Base-by-base conservation (phyloP, 768 basidiomycete species). In the Hygrophorus russula region DNA sequence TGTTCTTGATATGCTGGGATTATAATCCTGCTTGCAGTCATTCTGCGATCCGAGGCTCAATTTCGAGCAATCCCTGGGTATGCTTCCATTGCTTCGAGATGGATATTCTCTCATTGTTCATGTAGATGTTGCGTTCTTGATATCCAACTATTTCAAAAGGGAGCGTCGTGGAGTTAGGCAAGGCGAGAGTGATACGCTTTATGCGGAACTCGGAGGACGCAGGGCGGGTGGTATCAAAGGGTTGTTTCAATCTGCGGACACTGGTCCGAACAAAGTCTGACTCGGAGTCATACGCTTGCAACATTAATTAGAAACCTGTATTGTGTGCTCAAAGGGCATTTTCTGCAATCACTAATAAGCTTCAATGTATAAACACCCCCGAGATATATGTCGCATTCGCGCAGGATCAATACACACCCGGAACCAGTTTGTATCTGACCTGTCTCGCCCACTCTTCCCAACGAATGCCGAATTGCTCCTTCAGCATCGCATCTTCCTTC, bases 21-120 rank as follows among this genome's bases (percentile, higher is more conserved):
- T 3, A 46, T 42, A 13, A 35, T 29, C 41, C 33, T 24, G n/a
- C 34, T 39, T 36, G 0, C 35, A 87, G 83, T 80, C 83, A 1
- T 94, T 94, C 65, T 97, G 94, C 56, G 93, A 97, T 65, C 94
- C 92, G 2, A 67, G 93, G 36, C 64, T 97, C 49, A 94, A 96
- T 59, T 91, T 91, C 52, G 92, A 94, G 61, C 92, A 94, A 59
- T 84, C 82, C 36, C 70, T 97, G n/a, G 89, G 89, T 90, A 51
- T 48, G 78, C 66, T n/a, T 7, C 7, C 10, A 14, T 42, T 34
- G 14, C 15, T 33, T 10, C 24, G 10, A 24, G 33, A 40, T n/a
- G 7, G 36, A 3, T 29, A 44, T 38, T 2, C 32, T 15, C 18
- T 39, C 41, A 15, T 29, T 41, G 13, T 37, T 5, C 20, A 18